Evolutionary conservation across 1,284 basidiomycete genomes (phyloP).

Genomic region (Cryptococcus deneoformans): DNA sequence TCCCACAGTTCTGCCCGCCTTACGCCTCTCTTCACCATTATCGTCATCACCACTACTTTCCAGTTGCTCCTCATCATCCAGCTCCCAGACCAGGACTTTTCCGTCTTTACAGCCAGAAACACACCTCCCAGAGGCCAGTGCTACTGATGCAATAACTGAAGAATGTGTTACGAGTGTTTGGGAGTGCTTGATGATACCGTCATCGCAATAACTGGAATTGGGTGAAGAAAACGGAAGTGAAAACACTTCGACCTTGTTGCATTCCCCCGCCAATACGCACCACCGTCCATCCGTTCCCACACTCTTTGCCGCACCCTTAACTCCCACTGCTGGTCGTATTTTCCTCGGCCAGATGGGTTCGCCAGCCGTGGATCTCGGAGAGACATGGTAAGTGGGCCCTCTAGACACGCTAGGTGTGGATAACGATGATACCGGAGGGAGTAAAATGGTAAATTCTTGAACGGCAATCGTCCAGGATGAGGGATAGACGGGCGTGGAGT

Average conservation of each 20-base stretch:
- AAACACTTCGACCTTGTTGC: constrained; percentile 47
- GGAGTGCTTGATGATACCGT: neutral
- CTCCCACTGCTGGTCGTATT: constrained; percentile 33
- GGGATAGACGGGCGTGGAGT: constrained; percentile 47
- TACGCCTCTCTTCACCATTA: constrained; percentile 3
- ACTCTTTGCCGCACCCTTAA: constrained; percentile 34
- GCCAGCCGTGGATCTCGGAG: constrained; percentile 5
- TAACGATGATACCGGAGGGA: neutral
- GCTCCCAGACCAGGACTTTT: constrained; percentile 46
- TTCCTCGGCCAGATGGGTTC: constrained; percentile 33
- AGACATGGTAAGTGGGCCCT: constrained; percentile 37
- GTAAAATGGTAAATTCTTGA: constrained; percentile 40
- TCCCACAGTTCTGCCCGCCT: constrained; percentile 29
- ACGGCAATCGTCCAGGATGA: constrained; percentile 47
- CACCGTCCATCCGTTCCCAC: constrained; percentile 45
- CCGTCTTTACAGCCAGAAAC: constrained; percentile 45
- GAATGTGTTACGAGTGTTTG: constrained; percentile 45
- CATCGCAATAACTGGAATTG: neutral
- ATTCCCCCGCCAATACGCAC: constrained; percentile 46
- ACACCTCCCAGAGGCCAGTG: constrained; percentile 36
- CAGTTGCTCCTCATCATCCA: constrained; percentile 28
- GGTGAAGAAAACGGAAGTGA: constrained; percentile 25
- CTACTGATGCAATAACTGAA: constrained; percentile 36
- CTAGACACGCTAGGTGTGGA: constrained; percentile 14
- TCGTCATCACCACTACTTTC: constrained; percentile 6